Conservation (phyloP, 805 yeast genomes). For the Metschnikowia gelsemii region DNA sequence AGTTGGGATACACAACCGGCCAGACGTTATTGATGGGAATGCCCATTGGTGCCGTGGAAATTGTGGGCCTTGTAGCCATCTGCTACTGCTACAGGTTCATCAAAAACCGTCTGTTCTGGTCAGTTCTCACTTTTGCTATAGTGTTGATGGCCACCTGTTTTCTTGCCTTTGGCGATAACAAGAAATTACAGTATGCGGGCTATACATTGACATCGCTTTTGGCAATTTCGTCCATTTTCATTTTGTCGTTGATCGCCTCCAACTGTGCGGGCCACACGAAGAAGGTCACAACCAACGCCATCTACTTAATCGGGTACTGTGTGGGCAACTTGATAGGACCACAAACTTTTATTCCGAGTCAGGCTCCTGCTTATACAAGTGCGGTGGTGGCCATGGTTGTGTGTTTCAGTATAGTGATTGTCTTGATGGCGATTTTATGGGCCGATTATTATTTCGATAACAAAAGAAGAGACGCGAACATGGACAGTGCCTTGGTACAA, state of each 20-base stretch:
- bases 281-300: conserved; percentile 47
- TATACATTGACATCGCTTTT: conserved; percentile 34
- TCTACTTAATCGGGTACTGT: conserved; percentile 49
- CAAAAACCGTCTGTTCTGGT: conserved; percentile 32
- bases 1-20: conserved; percentile 39
- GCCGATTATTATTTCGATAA: conserved; percentile 35
- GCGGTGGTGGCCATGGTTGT: conserved; percentile 44
- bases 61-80: conserved; percentile 36
- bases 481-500: conserved; percentile 18
- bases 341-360: conserved; percentile 42
- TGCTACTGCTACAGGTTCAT: conserved; percentile 26
- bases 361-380: conserved; percentile 44
- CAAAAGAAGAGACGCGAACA: conserved; percentile 33
- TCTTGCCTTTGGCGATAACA: conserved; percentile 41
- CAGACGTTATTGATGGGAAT: conserved; percentile 44
- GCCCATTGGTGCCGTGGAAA: conserved; percentile 50
- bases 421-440: conserved; percentile 26
- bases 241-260: conserved; percentile 40
- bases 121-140: conserved; percentile 25
- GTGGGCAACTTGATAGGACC: conserved; percentile 59
- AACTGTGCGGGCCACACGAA: conserved; percentile 60
- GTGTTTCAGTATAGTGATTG: conserved; percentile 30
- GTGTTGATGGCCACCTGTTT: conserved; percentile 32
- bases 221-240: conserved; percentile 33
- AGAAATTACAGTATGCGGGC: conserved; percentile 29